Base-by-base conservation (phyloP, 306 rosid species). In the Cajanus cajan region DNA sequence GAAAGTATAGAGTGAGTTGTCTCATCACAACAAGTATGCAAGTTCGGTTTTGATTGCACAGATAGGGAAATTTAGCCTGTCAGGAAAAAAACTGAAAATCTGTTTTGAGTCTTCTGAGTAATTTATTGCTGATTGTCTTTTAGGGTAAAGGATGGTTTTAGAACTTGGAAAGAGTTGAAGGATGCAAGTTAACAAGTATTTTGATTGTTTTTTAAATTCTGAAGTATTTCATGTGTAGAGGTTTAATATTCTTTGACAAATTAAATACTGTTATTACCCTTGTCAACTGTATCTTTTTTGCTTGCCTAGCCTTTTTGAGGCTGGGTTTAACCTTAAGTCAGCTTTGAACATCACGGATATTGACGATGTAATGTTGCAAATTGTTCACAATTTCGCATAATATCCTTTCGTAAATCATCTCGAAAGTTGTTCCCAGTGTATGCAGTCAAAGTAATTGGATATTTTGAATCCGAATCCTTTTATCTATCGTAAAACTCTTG, bases 1-100 rank as follows among this genome's bases (percentile, higher is more conserved):
- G 61, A 51, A 50, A 43, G 59, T 80, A 28, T 51, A 47, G 48
- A 55, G 74, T 78, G 36, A 75, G 41, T 68, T 68, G 44, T 66
- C 28, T 72, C n/a, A 21, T 55, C 15, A 59, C 73, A 70, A 43
- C 31, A 55, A 8, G 8, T 55, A 14, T 48, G 57, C 71, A 36
- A 59, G 73, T 64, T 48, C 25, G 59, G 40, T 47, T 74, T 70
- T 63, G 82, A 62, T 33, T 67, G 55, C n/a, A 16, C n/a, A 3
- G 15, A 37, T 19, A 45, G 54, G 18, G 25, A 22, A 22, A 65
- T 37, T 59, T 10, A 36, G 40, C 13, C 13, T 40, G 18, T 40
- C 28, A 45, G n/a, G 6, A 31, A 55, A 6, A 54, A 75, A 45
- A 62, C n/a, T 75, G 81, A 51, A 55, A 55, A 64, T 78, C 41